Evolutionary conservation across 2,329 filamentous ascomycete genomes (phyloP).

Genomic region (Tolypocladium paradoxum): DNA sequence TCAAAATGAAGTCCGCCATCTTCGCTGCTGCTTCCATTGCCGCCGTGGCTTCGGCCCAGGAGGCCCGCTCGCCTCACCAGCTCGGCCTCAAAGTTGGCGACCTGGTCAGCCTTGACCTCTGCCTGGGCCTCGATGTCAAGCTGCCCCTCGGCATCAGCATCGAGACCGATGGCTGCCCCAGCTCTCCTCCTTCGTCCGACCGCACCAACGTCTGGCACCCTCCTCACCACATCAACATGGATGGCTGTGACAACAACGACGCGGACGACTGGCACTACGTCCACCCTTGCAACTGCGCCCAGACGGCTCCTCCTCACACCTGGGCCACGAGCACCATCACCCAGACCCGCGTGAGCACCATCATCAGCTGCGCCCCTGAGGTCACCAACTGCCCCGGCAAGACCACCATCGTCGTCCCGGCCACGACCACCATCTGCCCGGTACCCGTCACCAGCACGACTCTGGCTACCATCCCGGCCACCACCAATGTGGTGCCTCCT

Average conservation of each 20-base stretch:
- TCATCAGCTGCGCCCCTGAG: constrained; percentile 26
- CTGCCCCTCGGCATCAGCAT: constrained; percentile 7
- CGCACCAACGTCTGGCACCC: constrained; percentile 25
- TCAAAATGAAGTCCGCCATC: constrained; percentile 14
- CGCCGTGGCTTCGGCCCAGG: constrained; percentile 6
- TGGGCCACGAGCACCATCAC: constrained; percentile 33
- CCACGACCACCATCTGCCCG: constrained; percentile 34
- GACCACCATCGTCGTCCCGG: constrained; percentile 22
- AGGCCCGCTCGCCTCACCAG: constrained; percentile 7
- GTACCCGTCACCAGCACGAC: constrained; percentile 18
- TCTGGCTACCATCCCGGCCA: background rate
- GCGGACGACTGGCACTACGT: constrained; percentile 25
- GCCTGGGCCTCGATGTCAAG: constrained; percentile 9
- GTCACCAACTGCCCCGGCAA: constrained; percentile 27
- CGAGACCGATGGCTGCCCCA: constrained; percentile 10
- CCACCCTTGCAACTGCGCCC: constrained; percentile 16
- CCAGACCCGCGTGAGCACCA: constrained; percentile 24
- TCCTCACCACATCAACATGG: constrained; percentile 23
- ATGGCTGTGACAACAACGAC: constrained; percentile 21
- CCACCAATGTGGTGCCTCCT: background rate
- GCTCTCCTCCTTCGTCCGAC: constrained; percentile 11
- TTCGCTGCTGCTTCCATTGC: constrained; percentile 9
- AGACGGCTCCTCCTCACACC: constrained; percentile 13
- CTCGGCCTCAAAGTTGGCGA: constrained; percentile 1
- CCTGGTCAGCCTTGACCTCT: constrained; percentile 5